A percentile compares a stretch with the other conserved stretches of the same genome.
These are phyloP conservation scores for Thalassiosira exigua DNA, from an alignment of 352 stramenopile species.

Conservation along the genomic window DNA sequence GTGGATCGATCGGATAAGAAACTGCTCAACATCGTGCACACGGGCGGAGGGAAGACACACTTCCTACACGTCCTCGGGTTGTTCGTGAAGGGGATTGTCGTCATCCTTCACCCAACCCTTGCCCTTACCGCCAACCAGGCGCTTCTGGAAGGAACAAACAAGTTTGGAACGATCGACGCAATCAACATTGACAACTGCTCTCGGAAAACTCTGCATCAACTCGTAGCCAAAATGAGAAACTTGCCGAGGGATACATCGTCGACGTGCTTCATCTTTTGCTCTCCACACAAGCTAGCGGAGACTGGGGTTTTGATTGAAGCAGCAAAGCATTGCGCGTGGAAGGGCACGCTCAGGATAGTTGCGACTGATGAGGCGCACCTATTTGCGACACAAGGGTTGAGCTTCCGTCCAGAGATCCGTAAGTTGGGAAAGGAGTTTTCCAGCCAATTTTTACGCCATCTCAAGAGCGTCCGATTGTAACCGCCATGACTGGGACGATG, in stretches of 20 bases:
- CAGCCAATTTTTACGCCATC: background rate
- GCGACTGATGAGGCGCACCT: conserved; percentile 18
- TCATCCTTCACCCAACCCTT: background rate
- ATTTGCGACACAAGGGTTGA: background rate
- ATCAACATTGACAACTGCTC: background rate
- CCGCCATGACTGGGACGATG: background rate
- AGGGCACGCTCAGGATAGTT: background rate
- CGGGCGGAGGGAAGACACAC: conserved; percentile 1
- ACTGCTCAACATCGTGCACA: background rate
- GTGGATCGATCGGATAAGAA: background rate
- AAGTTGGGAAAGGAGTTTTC: conserved; percentile 4
- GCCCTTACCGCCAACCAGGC: conserved; percentile 2
- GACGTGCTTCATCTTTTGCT: conserved; percentile 1
- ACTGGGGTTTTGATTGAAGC: background rate
- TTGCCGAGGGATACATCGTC: background rate
- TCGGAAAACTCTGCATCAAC: background rate
- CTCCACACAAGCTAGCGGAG: background rate
- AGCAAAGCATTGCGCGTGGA: too few species aligned
- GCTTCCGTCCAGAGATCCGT: conserved; percentile 1
- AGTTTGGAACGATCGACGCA: conserved; percentile 1
- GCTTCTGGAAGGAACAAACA: background rate
- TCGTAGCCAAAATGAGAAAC: background rate
- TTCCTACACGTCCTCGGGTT: background rate
- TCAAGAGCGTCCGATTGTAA: background rate
- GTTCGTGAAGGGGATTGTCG: background rate